Conservation (phyloP, 768 basidiomycete species). For the Mycena amicta region DNA sequence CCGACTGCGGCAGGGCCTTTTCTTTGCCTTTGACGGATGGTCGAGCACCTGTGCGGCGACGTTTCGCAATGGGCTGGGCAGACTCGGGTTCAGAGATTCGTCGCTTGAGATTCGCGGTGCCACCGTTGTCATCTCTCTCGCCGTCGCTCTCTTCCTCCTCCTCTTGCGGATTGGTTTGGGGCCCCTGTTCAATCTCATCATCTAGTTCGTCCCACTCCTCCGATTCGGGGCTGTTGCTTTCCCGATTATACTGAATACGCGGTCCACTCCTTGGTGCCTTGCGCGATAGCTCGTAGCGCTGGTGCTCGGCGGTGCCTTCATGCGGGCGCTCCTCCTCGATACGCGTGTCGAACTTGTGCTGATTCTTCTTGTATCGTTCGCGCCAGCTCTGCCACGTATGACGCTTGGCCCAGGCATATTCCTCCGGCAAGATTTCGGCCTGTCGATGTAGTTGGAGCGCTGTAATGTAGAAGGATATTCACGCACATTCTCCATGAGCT, state of each 20-base stretch:
- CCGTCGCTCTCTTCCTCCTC: neutral
- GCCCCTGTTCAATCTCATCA: neutral
- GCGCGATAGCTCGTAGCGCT: slow-evolving; percentile 30
- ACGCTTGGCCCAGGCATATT: slow-evolving; percentile 40
- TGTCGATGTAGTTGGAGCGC: slow-evolving; percentile 11
- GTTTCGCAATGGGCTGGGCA: neutral
- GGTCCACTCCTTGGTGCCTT: slow-evolving; percentile 14
- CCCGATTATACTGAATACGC: neutral
- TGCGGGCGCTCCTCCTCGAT: slow-evolving; percentile 33
- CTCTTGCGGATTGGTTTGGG: neutral
- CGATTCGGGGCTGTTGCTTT: neutral
- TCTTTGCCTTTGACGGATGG: neutral
- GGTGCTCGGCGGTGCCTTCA: slow-evolving; percentile 29
- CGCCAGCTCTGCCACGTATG: slow-evolving; percentile 53
- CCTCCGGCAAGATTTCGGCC: slow-evolving; percentile 24
- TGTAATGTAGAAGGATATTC: neutral
- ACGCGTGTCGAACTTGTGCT: slow-evolving; percentile 32
- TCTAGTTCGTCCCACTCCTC: neutral
- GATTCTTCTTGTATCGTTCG: slow-evolving; percentile 47
- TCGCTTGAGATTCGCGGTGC: neutral
- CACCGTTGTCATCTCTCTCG: neutral
- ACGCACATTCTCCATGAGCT: slow-evolving; percentile 27
- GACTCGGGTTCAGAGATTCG: neutral
- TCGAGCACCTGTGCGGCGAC: neutral
- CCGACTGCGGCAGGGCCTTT: neutral